Evolutionary conservation across 495 filamentous ascomycete genomes (phyloP), one percentile per base, ranked within the genome.

Genomic region (Aspergillus wentii): DNA sequence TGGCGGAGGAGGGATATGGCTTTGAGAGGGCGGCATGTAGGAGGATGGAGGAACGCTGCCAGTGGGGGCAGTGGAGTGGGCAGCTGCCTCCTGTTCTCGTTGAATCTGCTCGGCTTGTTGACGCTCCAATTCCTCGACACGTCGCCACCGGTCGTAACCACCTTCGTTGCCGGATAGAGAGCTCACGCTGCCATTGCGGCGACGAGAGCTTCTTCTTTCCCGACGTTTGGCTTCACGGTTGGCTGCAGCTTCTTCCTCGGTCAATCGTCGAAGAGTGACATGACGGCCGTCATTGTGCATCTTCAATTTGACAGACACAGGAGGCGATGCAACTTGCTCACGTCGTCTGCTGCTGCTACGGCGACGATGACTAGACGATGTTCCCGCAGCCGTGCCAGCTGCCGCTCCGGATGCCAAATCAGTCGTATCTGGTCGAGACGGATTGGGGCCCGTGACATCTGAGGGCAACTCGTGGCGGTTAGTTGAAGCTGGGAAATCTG

Each of bases 281-380:
- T 88, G 83, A 21, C 81, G 76, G 37, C 85, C 81, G 48, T 94
- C 84, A 35, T 80, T 75, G 60, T 88, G 80, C 65, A 90, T 80
- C 56, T 83, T 82, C 17, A 94, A 72, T 61, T 88, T 88, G 33
- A 94, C 78, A 37, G 79, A 84, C 35, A 87, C 83, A 2, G 86
- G 82, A 13, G 79, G 76, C 9, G 75, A 76, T 11, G 66, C 59
- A 9, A 72, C 64, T 26, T 61, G 60, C 27, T 66, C 63, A 4
- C 14, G 5, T 30, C 62, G 43, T 18, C 57, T 56, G 35, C 61
- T 59, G 39, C 64, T 62, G 21, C 61, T 64, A 33, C 53, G 59
- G 41, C 55, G 64, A 39, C 49, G 62, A 38, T 61, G 63, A 25
- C 57, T 57, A 17, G 60, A 58, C 19, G 58, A 50, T n/a, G 60